Base-by-base conservation (phyloP, 2,329 filamentous ascomycete genomes). In the Curvularia eragrostidis region DNA sequence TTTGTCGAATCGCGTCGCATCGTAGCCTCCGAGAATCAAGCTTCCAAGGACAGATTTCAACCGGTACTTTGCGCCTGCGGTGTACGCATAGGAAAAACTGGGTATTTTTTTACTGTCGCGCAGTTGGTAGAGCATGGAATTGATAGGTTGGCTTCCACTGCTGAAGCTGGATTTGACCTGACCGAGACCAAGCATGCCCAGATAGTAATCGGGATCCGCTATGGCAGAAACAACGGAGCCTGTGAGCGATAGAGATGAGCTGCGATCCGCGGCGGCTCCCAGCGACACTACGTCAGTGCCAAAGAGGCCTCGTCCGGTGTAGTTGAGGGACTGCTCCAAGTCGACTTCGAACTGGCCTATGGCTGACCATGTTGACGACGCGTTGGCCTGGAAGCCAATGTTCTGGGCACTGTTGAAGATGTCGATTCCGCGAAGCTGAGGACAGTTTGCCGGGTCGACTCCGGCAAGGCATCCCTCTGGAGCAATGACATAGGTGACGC, bases 1-100 rank as follows among this genome's bases (percentile, higher is more conserved):
- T 3, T 68, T 52, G 21, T 59, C 68, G 58, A 78, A 75, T n/a
- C 77, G 73, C 0, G 72, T 73, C 18, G 69, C 63, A 58, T 81
- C 78, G 54, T 78, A 80, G 5, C 79, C 79, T 15, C 79, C 78
- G 4, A 81, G 58, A 1, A 76, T 72, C 21, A 80, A 66, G 48
- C 67, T 78, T 7, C 73, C 75, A 36, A 71, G 69, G 0, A 73
- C 71, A 1, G 69, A 70, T 43, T 76, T 75, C 21, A 69, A 52
- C 9, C 66, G 64, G 54, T 77, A 76, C 28, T 69, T 67, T 28
- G 73, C 73, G 21, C 75, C 75, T 44, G 75, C 75, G 19, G 75
- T 74, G 48, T 77, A 77, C 2, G 62, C 67, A 53, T 74, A 77
- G 1, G 74, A 73, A 3, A 74, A 53, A 50, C 73, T 77, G 1